Evolutionary conservation across 2,329 filamentous ascomycete genomes (phyloP).

Genomic region (Pezicula rhizophila): DNA sequence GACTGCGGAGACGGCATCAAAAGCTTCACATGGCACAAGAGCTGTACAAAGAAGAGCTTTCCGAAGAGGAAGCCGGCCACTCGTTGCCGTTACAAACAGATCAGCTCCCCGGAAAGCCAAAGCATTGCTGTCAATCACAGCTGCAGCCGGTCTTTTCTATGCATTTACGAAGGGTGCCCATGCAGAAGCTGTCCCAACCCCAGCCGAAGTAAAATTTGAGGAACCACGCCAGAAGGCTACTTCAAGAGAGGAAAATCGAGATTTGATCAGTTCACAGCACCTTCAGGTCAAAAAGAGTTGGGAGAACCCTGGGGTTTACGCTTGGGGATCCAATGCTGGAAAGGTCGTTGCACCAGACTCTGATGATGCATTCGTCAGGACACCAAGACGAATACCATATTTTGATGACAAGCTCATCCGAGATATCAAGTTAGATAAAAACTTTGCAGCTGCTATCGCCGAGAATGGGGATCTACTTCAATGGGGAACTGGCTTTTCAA

Average conservation of each 20-base stretch:
- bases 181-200: constrained; percentile 23
- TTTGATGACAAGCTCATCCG: constrained; percentile 81
- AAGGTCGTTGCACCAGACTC: constrained; percentile 82
- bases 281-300: constrained; percentile 78
- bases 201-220: constrained; percentile 61
- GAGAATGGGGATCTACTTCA: constrained; percentile 86
- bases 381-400: constrained; percentile 68
- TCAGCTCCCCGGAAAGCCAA: constrained; percentile 7
- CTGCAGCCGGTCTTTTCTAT: constrained; percentile 20
- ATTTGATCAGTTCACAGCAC: constrained; percentile 78
- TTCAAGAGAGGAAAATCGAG: constrained; percentile 66
- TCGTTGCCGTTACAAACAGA: constrained; percentile 11
- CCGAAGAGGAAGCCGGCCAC: constrained; percentile 8
- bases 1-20: constrained; percentile 10
- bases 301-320: constrained; percentile 81
- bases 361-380: constrained; percentile 71
- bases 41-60: constrained; percentile 16
- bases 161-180: constrained; percentile 17
- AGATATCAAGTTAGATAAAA: constrained; percentile 77
- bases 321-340: constrained; percentile 85
- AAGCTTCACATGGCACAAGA: constrained; percentile 4
- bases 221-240: constrained; percentile 49
- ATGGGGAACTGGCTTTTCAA: constrained; percentile 78
- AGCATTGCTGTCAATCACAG: constrained; percentile 15
- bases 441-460: constrained; percentile 79